Evolutionary conservation across 169 alveolate genomes (phyloP).

Genomic region (Theileria orientalis): DNA sequence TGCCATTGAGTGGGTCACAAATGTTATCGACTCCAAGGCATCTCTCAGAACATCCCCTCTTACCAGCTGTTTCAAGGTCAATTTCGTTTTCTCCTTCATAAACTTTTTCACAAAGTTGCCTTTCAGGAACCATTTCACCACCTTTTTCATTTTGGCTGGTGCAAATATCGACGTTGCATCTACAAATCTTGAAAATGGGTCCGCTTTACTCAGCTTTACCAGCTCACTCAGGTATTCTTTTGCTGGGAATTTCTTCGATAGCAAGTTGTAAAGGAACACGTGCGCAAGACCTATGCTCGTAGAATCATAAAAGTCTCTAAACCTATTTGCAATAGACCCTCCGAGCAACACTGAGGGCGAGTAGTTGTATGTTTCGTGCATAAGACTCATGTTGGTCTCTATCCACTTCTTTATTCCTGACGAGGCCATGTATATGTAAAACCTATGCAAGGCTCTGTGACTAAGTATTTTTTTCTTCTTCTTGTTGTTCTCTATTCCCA

Average conservation of each 20-base stretch:
- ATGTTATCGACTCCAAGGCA: conserved; percentile 65
- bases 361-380: conserved; percentile 44
- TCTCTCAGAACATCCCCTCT: conserved; percentile 65
- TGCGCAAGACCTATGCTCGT: conserved; percentile 39
- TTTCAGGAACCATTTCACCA: conserved; percentile 64
- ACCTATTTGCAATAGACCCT: conserved; percentile 44
- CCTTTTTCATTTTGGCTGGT: conserved; percentile 68
- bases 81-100: conserved; percentile 63
- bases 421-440: conserved; percentile 59
- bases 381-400: conserved; percentile 11
- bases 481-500: conserved; percentile 5
- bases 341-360: conserved; percentile 54
- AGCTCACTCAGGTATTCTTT: conserved; percentile 43
- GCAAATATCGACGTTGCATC: conserved; percentile 72
- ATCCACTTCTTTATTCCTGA: conserved; percentile 62
- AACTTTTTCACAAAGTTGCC: conserved; percentile 66
- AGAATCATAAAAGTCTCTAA: conserved; percentile 33
- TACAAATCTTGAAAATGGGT: conserved; percentile 65
- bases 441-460: conserved; percentile 14
- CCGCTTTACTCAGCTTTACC: conserved; percentile 54
- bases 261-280: conserved; percentile 51
- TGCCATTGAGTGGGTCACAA: conserved; percentile 76
- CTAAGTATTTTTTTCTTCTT: background rate
- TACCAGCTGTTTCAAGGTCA: conserved; percentile 64
- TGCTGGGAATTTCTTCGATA: conserved; percentile 61